Evolutionary conservation across 106 monocot genomes (phyloP).

Genomic region (Dioscorea dumetorum): DNA sequence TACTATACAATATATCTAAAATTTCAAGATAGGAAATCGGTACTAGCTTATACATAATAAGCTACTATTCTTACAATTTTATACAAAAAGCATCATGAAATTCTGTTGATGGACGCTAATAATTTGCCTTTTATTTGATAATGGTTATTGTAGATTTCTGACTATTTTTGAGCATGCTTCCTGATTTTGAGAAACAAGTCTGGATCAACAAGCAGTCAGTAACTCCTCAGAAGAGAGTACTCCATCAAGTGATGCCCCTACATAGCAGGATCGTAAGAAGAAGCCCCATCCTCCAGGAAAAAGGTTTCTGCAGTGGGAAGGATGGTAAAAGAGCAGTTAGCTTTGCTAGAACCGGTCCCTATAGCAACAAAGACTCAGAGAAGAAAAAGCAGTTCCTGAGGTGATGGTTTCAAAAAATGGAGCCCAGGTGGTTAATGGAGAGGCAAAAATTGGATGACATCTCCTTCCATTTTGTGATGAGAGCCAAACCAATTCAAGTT

Average conservation of each 20-base stretch:
- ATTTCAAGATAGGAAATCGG: no score
- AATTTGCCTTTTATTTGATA: no score
- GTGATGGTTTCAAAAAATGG: slow-evolving; percentile 15
- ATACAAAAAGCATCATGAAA: no score
- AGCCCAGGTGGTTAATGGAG: slow-evolving; percentile 18
- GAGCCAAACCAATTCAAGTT: not conserved
- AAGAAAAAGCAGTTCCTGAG: slow-evolving; percentile 14
- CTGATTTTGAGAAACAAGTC: slow-evolving; percentile 35
- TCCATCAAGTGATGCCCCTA: slow-evolving; percentile 6
- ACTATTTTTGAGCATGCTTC: slow-evolving; percentile 31
- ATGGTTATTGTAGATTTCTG: not conserved
- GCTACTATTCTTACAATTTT: no score
- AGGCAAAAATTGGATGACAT: slow-evolving; percentile 12
- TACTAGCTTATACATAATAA: no score
- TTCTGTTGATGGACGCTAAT: no score
- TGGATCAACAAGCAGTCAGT: slow-evolving; percentile 20
- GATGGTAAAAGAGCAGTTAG: slow-evolving; percentile 5
- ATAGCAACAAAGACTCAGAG: slow-evolving; percentile 23
- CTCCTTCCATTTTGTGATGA: not conserved
- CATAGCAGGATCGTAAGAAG: slow-evolving; percentile 7
- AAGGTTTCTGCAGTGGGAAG: slow-evolving; percentile 21
- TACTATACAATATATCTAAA: no score
- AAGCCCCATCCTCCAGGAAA: slow-evolving; percentile 10
- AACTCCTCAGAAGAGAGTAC: slow-evolving; percentile 24
- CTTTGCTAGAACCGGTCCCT: slow-evolving; percentile 15